Base-by-base conservation (phyloP, 805 yeast genomes). In the Kazachstania africana region DNA sequence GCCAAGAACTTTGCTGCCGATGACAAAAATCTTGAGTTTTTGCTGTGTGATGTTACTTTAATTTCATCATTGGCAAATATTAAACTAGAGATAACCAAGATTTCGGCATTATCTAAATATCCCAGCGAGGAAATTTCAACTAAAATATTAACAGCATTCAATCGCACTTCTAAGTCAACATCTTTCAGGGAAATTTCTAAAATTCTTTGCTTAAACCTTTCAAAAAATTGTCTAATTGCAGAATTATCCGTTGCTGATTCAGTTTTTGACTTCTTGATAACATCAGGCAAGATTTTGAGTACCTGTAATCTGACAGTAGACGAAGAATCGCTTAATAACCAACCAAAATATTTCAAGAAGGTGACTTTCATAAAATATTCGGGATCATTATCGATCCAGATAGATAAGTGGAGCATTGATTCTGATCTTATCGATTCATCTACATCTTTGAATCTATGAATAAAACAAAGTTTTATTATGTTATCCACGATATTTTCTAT, bases 381-480 rank as follows among this genome's bases (percentile, higher is more conserved):
- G 0, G 94, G 93, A 38, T 68, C 69, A 5, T 58, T 48, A n/a
- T 67, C 63, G 57, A 82, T 79, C 82, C 94, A 80, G 12, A 55
- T 60, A n/a, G 83, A 74, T 31, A 85, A 59, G 22, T 67, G 64
- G 6, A 52, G 44, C 43, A 82, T 61, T 33, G 94, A 78, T 35
- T 78, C 84, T 19, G 68, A 66, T 43, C 96, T 66, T 22, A 87
- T 79, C 5, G 53, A 50, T 5, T 76, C 70, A 47, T 83, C 94
- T 10, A 77, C 65, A 52, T 87, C 96, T 40, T 85, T 73, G 50
- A 80, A 81, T 41, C 96, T 62, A 46, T 78, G 82, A 8, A 73
- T 70, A 49, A 83, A 81, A 6, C 78, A 68, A 2, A 78, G 64
- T 40, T 70, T 74, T 20, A 75, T 68, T 8, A 81, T 66, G 39